A percentile compares a stretch with the other conserved stretches of the same genome.
These are phyloP conservation scores for Capronia epimyces DNA, from an alignment of 2,329 filamentous ascomycete genomes.

Conservation along the genomic window DNA sequence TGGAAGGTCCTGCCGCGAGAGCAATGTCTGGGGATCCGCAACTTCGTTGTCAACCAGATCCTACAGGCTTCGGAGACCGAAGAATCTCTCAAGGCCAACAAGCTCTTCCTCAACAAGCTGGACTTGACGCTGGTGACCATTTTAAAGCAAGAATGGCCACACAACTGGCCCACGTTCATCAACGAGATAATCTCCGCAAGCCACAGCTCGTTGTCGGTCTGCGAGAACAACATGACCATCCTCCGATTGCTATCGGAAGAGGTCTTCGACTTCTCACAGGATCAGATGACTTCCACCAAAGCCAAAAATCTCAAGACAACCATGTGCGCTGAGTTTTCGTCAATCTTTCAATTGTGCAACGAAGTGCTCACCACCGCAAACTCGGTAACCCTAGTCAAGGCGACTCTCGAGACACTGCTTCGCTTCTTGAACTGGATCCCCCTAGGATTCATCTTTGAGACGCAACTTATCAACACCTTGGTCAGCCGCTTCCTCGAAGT, in stretches of 20 bases:
- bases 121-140: conserved; percentile 97
- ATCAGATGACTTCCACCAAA: conserved; percentile 98
- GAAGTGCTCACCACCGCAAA: conserved; percentile 89
- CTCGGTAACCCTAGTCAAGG: conserved; percentile 83
- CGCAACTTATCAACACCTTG: conserved; percentile 87
- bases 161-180: conserved; percentile 99
- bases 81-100: conserved; percentile 76
- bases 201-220: conserved; percentile 90
- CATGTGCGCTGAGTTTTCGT: conserved; percentile 98
- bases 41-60: conserved; percentile 98
- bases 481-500: conserved; percentile 87
- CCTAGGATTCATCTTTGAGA: conserved; percentile 97
- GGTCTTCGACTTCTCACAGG: conserved; percentile 97
- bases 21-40: conserved; percentile 96
- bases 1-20: conserved; percentile 97
- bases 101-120: conserved; percentile 92
- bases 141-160: conserved; percentile 98
- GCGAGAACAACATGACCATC: conserved; percentile 99
- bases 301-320: conserved; percentile 94
- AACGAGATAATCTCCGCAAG: conserved; percentile 98
- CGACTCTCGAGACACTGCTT: conserved; percentile 91
- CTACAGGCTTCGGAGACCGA: conserved; percentile 88
- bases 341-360: conserved; percentile 95
- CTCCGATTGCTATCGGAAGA: conserved; percentile 92
- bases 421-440: conserved; percentile 99